phyloP scores from a whole-genome alignment of 176 grass and related monocot genomes.

The Oryza glaberrima region DNA sequence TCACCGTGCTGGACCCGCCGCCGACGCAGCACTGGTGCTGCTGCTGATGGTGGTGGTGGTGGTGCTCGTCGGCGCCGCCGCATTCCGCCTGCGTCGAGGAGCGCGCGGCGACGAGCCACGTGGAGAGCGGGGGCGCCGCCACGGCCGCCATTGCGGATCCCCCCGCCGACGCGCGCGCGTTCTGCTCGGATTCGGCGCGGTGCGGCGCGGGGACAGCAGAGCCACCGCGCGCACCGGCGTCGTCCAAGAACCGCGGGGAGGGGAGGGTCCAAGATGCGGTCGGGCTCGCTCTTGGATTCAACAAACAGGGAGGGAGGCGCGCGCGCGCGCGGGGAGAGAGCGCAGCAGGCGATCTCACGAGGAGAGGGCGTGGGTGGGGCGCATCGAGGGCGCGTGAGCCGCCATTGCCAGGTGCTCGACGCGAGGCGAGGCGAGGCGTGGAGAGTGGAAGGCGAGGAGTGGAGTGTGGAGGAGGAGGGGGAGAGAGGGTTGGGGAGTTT shows the following conservation, averaged over 20 bases:
- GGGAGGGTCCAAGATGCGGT: neutral
- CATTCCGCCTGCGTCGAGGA: slow-evolving; percentile 57
- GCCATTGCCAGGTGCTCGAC: slow-evolving; percentile 57
- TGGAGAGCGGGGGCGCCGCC: slow-evolving; percentile 67
- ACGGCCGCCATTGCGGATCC: slow-evolving; percentile 51
- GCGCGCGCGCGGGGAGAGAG: neutral
- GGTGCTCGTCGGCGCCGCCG: slow-evolving; percentile 33
- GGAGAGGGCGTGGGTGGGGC: slow-evolving; percentile 32
- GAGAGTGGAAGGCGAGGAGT: neutral
- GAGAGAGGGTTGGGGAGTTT: slow-evolving; percentile 32
- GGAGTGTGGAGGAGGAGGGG: slow-evolving; percentile 40
- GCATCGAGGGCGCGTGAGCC: slow-evolving; percentile 34
- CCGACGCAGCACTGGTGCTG: slow-evolving; percentile 36
- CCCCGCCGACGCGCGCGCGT: neutral
- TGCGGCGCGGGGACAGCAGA: neutral
- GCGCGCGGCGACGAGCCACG: slow-evolving; percentile 76
- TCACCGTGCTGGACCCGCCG: slow-evolving; percentile 5
- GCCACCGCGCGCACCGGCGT: neutral
- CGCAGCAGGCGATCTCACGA: slow-evolving; percentile 43
- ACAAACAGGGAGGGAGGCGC: neutral
- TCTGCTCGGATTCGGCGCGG: neutral
- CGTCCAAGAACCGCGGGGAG: slow-evolving; percentile 14
- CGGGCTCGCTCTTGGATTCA: neutral
- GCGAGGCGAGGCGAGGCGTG: slow-evolving; percentile 1
- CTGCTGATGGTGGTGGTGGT: slow-evolving; percentile 18